Evolutionary conservation across 805 yeast genomes (phyloP).

Genomic region (Debaryomyces tyrocola): DNA sequence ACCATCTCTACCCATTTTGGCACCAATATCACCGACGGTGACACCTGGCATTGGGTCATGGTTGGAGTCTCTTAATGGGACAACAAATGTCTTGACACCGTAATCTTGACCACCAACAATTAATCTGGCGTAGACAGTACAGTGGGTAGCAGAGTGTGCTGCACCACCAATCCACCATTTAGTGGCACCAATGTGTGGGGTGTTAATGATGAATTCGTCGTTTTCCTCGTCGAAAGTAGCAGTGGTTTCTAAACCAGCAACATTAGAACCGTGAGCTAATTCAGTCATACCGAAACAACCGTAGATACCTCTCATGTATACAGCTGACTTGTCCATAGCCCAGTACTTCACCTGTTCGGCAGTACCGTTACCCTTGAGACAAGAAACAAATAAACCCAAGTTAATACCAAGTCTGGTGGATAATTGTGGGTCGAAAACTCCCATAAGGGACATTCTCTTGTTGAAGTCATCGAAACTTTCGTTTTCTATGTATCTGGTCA

Average conservation of each 20-base stretch:
- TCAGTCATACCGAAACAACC: constrained; percentile 69
- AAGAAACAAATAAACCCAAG: constrained; percentile 77
- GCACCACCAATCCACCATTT: constrained; percentile 55
- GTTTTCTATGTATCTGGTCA: constrained; percentile 61
- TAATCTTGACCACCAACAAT: constrained; percentile 45
- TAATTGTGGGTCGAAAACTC: constrained; percentile 74
- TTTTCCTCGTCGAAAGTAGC: constrained; percentile 44
- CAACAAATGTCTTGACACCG: constrained; percentile 48
- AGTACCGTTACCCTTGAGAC: constrained; percentile 87
- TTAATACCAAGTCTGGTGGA: constrained; percentile 87
- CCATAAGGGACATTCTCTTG: constrained; percentile 57
- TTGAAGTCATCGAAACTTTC: constrained; percentile 48
- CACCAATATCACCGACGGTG: constrained; percentile 47
- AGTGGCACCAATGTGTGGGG: constrained; percentile 50
- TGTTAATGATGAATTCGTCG: constrained; percentile 44
- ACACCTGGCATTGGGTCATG: constrained; percentile 46
- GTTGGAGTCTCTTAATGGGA: constrained; percentile 45
- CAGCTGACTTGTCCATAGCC: constrained; percentile 70
- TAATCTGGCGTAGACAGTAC: constrained; percentile 41
- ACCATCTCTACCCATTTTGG: constrained; percentile 51
- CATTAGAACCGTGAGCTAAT: constrained; percentile 64
- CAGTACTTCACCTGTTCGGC: constrained; percentile 80
- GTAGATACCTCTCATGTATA: constrained; percentile 53
- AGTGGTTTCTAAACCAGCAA: constrained; percentile 56
- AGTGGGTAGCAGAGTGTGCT: constrained; percentile 47